Conservation (phyloP, 2,329 filamentous ascomycete species). For the Aspergillus oerlinghausenensis region DNA sequence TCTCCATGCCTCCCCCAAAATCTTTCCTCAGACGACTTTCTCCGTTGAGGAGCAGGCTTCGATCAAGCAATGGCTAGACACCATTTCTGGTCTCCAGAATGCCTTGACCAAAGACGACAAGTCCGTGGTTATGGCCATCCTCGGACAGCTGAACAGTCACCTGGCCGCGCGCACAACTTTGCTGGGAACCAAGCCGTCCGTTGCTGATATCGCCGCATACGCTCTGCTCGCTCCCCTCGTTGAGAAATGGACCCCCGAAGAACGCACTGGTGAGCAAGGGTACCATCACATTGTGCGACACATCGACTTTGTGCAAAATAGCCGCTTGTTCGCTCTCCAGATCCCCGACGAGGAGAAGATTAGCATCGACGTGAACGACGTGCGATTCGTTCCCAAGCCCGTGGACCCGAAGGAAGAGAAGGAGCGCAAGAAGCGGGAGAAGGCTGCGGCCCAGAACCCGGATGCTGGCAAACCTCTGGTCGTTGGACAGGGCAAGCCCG, state of each 20-base stretch:
- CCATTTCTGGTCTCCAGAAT: constrained; percentile 64
- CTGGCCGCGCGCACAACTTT: constrained; percentile 84
- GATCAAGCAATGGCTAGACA: constrained; percentile 83
- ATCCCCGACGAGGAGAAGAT: constrained; percentile 71
- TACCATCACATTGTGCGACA: constrained; percentile 88
- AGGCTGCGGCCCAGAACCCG: constrained; percentile 48
- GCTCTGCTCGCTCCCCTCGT: constrained; percentile 71
- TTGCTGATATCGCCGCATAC: constrained; percentile 82
- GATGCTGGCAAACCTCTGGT: constrained; percentile 33
- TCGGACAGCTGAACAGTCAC: constrained; percentile 78
- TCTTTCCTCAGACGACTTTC: constrained; percentile 68
- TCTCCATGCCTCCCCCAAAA: constrained; percentile 51
- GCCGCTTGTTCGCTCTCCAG: constrained; percentile 63
- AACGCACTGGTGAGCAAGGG: constrained; percentile 84
- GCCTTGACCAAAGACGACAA: constrained; percentile 48
- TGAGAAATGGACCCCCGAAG: constrained; percentile 73
- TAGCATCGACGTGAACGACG: constrained; percentile 69
- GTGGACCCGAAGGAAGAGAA: constrained; percentile 93
- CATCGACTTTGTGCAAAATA: constrained; percentile 93
- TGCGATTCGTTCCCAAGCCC: constrained; percentile 82
- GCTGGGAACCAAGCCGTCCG: constrained; percentile 82
- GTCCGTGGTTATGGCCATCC: constrained; percentile 56
- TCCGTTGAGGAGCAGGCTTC: constrained; percentile 75
- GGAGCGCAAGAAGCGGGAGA: constrained; percentile 94
- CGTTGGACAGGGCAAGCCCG: constrained; percentile 35